Conservation (phyloP, 1,284 basidiomycete species). For the Ganoderma sp. region DNA sequence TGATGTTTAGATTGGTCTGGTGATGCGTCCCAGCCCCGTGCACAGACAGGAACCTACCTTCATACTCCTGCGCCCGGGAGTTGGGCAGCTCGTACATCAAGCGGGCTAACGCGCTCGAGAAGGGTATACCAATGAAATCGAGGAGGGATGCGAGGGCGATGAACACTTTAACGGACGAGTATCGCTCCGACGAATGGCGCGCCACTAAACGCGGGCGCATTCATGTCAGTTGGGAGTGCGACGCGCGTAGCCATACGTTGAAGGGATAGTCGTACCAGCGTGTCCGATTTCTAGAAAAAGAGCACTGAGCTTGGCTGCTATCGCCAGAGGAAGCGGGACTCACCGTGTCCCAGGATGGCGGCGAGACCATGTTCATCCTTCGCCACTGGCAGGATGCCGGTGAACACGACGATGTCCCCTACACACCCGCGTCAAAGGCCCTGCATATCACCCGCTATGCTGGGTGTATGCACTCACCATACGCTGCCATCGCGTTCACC, state of each 20-base stretch:
- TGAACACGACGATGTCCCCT: constrained; percentile 87
- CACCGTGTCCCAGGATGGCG: constrained; percentile 87
- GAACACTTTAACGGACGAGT: constrained; percentile 64
- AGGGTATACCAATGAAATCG: constrained; percentile 56
- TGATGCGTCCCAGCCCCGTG: neutral
- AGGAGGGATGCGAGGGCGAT: constrained; percentile 57
- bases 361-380: constrained; percentile 85
- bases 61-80: constrained; percentile 80
- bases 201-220: constrained; percentile 55
- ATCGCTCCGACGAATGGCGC: constrained; percentile 76
- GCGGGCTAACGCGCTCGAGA: constrained; percentile 52
- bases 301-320: constrained; percentile 4
- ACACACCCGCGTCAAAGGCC: neutral
- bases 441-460: neutral
- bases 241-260: neutral
- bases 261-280: constrained; percentile 53
- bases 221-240: neutral
- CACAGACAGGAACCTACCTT: constrained; percentile 58
- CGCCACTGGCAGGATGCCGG: constrained; percentile 85
- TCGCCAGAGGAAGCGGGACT: constrained; percentile 28
- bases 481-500: constrained; percentile 84
- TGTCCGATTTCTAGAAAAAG: constrained; percentile 79
- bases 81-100: constrained; percentile 82
- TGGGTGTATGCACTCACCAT: constrained; percentile 52
- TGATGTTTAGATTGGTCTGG: neutral